These are phyloP conservation scores for Plasmodium reichenowi DNA, from an alignment of 169 alveolate genomes.

Conservation along the genomic window DNA sequence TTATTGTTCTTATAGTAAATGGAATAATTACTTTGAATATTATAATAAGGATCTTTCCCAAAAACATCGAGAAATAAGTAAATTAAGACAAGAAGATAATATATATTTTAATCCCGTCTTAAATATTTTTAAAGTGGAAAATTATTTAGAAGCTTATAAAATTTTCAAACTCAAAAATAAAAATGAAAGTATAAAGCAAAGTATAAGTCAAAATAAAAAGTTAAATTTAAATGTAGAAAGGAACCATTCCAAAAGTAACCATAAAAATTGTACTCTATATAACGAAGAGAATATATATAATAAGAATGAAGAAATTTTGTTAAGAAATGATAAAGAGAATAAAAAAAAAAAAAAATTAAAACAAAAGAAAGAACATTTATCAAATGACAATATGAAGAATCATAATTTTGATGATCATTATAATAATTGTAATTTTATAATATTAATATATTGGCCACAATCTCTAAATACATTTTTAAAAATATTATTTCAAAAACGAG, in stretches of 20 bases:
- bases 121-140: conserved; percentile 59
- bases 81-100: conserved; percentile 5
- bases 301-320: conserved; percentile 1
- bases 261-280: too few relatives aligned
- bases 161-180: conserved; percentile 20
- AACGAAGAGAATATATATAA: background rate
- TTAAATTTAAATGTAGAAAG: too few relatives aligned
- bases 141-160: conserved; percentile 47
- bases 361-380: background rate
- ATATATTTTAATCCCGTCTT: conserved; percentile 61
- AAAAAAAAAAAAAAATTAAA: background rate
- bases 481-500: conserved; percentile 13
- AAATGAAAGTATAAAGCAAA: background rate
- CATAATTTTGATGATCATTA: background rate
- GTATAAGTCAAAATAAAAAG: background rate
- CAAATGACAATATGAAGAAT: too few relatives aligned
- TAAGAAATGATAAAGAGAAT: background rate
- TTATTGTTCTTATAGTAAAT: background rate
- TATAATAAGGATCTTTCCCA: background rate
- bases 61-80: conserved; percentile 17
- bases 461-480: conserved; percentile 68
- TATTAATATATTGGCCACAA: conserved; percentile 65
- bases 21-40: background rate
- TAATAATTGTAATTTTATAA: conserved; percentile 12
- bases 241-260: too few relatives aligned